These are phyloP conservation scores for Pogostemon cablin DNA, from an alignment of 257 asterid species.

Conservation along the genomic window DNA sequence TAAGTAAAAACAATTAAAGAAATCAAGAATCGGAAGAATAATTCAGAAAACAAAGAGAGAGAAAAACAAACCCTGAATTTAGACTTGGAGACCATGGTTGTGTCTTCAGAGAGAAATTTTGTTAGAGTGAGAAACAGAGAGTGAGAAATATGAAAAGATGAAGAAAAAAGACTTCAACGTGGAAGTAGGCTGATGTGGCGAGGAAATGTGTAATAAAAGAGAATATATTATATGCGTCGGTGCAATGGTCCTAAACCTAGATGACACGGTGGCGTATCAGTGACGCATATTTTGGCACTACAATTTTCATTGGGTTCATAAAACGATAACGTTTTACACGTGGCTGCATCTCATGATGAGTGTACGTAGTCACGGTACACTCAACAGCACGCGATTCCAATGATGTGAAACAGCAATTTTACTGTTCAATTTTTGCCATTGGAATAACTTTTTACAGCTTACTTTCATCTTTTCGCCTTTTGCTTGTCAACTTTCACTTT, in stretches of 20 bases:
- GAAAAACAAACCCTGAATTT: slow-evolving; percentile 44
- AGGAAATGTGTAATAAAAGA: slow-evolving; percentile 11
- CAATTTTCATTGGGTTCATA: background rate
- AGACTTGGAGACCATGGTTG: slow-evolving; percentile 44
- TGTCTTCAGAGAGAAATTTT: background rate
- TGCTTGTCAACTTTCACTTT: too few relatives aligned
- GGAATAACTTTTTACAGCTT: too few relatives aligned
- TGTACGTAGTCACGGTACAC: background rate
- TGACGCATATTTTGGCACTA: background rate
- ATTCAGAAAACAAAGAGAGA: background rate
- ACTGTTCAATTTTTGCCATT: too few relatives aligned
- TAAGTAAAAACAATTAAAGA: slow-evolving; percentile 3
- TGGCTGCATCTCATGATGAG: background rate
- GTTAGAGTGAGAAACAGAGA: slow-evolving; percentile 34
- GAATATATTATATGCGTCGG: slow-evolving; percentile 4
- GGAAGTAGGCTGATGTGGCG: slow-evolving; percentile 32
- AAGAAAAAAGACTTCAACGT: slow-evolving; percentile 16
- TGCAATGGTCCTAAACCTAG: slow-evolving; percentile 1
- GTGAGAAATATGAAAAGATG: slow-evolving; percentile 3
- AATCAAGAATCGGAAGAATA: background rate
- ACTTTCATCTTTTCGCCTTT: too few relatives aligned
- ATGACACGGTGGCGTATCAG: background rate
- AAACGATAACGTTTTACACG: background rate
- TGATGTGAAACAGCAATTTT: too few relatives aligned
- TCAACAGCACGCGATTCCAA: too few relatives aligned